Evolutionary conservation across 2,329 filamentous ascomycete species (phyloP), one percentile per base, ranked within the genome.

Genomic region (Hymenoscyphus linearis): DNA sequence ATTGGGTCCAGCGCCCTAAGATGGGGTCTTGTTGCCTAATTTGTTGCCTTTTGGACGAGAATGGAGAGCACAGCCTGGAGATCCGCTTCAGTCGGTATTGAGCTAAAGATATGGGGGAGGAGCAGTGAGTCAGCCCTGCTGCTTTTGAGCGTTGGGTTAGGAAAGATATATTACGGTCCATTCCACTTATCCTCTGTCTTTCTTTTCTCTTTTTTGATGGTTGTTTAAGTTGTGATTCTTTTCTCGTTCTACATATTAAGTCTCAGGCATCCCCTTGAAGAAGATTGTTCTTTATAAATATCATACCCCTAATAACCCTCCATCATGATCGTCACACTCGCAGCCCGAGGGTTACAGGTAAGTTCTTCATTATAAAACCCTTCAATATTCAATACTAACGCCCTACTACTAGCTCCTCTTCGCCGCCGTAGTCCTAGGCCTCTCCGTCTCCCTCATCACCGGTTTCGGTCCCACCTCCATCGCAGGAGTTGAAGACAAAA

Each of bases 261-360:
- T 50, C 18, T 50, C 18, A 50, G 13, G 5, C 13, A 10, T 22
- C 13, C 4, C 10, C 44, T 22, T 14, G 22, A 18, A 50, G 44
- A 50, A 25, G 18, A 22, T 12, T 25, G 4, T 50, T 50, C 25
- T 25, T 10, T 50, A 13, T 50, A 25, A 5, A 25, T 18, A 50
- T 50, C 44, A 13, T 13, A 50, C 44, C n/a, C 44, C 25, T 50
- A 50, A 50, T 50, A 55, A 40, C 40, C 54, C 13, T 16, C 35
- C 55, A 67, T 31, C 18, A 70, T 71, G 68, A 67, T 70, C 58
- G 59, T 68, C 53, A 69, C 64, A 52, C 57, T 69, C 26, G 65
- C 55, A 22, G 34, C 61, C 50, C 65, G 69, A 27, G 63, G 60
- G 27, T 47, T 66, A 25, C 67, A 68, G 57, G 66, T 67, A 63